A percentile compares a stretch with the other conserved stretches of the same genome.
Conservation (phyloP, 345 rosid species). For the Salix brachista region DNA sequence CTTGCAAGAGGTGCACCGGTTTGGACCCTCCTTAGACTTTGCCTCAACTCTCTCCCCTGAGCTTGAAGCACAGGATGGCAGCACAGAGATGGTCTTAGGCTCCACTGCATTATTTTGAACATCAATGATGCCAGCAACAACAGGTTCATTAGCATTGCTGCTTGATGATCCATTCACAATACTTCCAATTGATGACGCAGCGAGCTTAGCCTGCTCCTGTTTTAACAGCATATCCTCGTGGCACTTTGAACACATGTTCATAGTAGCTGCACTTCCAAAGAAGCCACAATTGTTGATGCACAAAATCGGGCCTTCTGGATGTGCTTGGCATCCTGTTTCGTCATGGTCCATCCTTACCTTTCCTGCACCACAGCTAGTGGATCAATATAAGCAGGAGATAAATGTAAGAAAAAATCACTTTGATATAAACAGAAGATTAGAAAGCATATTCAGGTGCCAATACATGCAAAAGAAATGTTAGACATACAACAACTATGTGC, state of each 20-base stretch:
- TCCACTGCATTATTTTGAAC: constrained; percentile 41
- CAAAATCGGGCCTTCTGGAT: constrained; percentile 71
- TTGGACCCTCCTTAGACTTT: constrained; percentile 72
- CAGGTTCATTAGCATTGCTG: constrained; percentile 33
- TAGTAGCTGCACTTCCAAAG: constrained; percentile 87
- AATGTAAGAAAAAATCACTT: neutral
- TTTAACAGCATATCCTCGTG: constrained; percentile 69
- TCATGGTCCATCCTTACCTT: constrained; percentile 73
- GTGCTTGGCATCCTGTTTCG: constrained; percentile 93
- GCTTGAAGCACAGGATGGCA: constrained; percentile 34
- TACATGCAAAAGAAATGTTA: neutral
- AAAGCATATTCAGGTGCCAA: neutral
- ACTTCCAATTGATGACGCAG: constrained; percentile 59
- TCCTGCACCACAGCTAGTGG: constrained; percentile 22
- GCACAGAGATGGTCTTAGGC: constrained; percentile 36
- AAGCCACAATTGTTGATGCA: constrained; percentile 88
- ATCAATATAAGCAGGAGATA: neutral
- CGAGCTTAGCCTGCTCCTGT: constrained; percentile 73
- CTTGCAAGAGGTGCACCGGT: constrained; percentile 47
- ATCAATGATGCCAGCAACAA: constrained; percentile 37
- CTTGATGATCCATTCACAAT: constrained; percentile 51
- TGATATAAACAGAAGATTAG: neutral
- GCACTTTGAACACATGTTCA: constrained; percentile 96
- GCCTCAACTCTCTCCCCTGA: constrained; percentile 34
- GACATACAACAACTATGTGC: neutral